Base-by-base conservation (phyloP, 2,329 filamentous ascomycete genomes). In the Huntiella moniliformis region DNA sequence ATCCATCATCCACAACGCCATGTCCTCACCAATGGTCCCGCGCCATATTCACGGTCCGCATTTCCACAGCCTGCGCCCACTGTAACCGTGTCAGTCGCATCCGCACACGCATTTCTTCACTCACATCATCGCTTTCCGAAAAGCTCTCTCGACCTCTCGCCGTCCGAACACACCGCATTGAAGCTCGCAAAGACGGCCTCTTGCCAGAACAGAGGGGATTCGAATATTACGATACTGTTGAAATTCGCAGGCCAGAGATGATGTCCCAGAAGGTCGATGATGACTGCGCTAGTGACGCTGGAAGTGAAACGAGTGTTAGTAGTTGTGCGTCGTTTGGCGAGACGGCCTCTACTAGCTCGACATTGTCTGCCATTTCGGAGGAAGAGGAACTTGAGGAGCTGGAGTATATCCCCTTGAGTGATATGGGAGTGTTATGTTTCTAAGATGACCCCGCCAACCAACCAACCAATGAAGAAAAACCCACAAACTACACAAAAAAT, bases 1-100 rank as follows among this genome's bases (percentile, higher is more conserved):
- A 18, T 13, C 10, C 18, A 11, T 38, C 36, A 2, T 18, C 44
- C 11, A 37, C 13, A 18, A 12, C 42, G 4, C 18, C 15, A 4
- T 50, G 48, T 18, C 17, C 44, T 11, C 46, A 46, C 31, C 48
- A 50, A 41, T 50, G 48, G 48, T 50, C 48, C 22, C 48, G 48
- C 41, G 44, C 48, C 17, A 50, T 50, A 17, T 50, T 50, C 18
- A 50, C 48, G 10, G 15, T 50, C 13, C 48, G 48, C 13, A 38
- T 31, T 34, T 6, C 44, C 10, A 5, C 44, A 31, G 46, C 46
- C 40, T 50, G 48, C 40, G 40, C 36, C 11, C 17, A 40, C 18
- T 50, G 48, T 37, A 33, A 28, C 11, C 44, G 43, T 6, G 17
- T 50, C 32, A 44, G 44, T 37, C 36, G 48, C 4, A 28, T 50